Percentiles rank a stretch among this genome's conserved stretches.
phyloP scores from a whole-genome alignment of 352 stramenopile species.

The Globisporangium rhizosaccharum region DNA sequence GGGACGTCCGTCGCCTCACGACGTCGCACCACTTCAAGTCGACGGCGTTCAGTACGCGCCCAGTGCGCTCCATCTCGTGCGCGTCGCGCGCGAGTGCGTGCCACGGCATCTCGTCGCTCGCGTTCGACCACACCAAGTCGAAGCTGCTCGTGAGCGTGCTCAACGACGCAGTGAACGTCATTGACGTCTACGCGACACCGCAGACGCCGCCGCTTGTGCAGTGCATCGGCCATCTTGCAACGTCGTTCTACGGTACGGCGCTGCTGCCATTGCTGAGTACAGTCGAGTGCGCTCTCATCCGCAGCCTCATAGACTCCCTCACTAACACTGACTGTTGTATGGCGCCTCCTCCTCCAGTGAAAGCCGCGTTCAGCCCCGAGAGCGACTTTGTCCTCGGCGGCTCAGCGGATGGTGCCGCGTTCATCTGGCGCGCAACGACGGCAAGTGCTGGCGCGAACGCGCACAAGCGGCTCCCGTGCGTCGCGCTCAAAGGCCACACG shows the following conservation, averaged over 20 bases:
- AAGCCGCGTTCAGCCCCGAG: slow-evolving; percentile 52
- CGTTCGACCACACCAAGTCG: slow-evolving; percentile 23
- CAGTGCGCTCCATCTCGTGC: slow-evolving; percentile 38
- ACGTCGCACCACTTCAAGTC: slow-evolving; percentile 14
- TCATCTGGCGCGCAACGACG: slow-evolving; percentile 43
- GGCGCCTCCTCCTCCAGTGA: slow-evolving; percentile 18
- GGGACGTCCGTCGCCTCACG: slow-evolving; percentile 46
- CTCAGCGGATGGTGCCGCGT: slow-evolving; percentile 49
- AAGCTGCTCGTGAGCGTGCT: slow-evolving; percentile 59
- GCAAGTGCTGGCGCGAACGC: neutral
- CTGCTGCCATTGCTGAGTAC: neutral
- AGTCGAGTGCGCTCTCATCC: neutral
- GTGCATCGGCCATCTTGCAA: slow-evolving; percentile 42
- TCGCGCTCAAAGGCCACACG: slow-evolving; percentile 53
- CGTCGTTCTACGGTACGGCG: slow-evolving; percentile 55
- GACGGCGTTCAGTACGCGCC: slow-evolving; percentile 14
- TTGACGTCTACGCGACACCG: slow-evolving; percentile 25
- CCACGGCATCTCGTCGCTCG: slow-evolving; percentile 56
- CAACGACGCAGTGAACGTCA: slow-evolving; percentile 48
- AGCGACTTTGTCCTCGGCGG: slow-evolving; percentile 52
- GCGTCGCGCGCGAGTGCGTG: slow-evolving; percentile 23
- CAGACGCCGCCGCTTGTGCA: slow-evolving; percentile 23
- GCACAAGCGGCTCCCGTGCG: slow-evolving; percentile 14
- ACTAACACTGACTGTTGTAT: neutral
- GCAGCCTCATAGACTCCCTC: no score